These are phyloP conservation scores for Lactuca sativa DNA, from an alignment of 129 eudicot genomes.

Conservation along the genomic window DNA sequence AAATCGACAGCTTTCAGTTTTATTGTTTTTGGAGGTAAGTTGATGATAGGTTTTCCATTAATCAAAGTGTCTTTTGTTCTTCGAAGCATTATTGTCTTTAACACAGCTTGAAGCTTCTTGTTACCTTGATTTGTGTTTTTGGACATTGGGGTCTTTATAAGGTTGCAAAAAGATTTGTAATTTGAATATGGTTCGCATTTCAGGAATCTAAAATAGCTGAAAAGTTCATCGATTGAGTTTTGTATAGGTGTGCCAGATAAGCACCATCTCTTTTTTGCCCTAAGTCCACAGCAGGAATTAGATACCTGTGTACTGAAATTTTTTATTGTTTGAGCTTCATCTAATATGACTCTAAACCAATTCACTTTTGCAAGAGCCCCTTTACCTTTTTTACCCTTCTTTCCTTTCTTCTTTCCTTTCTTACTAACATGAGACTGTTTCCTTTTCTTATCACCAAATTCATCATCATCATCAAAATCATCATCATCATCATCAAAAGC, in stretches of 20 bases:
- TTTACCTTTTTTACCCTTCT: slow-evolving; percentile 61
- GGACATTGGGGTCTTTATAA: slow-evolving; percentile 62
- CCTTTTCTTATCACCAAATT: slow-evolving; percentile 47
- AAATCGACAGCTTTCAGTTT: slow-evolving; percentile 56
- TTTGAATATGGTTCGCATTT: slow-evolving; percentile 69
- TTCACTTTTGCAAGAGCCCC: slow-evolving; percentile 83
- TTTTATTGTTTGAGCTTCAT: slow-evolving; percentile 95
- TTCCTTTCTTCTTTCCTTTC: slow-evolving; percentile 29
- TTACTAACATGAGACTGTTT: slow-evolving; percentile 40
- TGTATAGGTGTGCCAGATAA: slow-evolving; percentile 98
- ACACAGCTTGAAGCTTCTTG: slow-evolving; percentile 76
- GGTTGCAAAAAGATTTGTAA: slow-evolving; percentile 54
- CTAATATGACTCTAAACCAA: slow-evolving; percentile 84
- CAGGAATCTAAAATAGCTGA: slow-evolving; percentile 87
- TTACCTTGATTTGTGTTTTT: slow-evolving; percentile 68
- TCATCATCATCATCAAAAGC: slow-evolving; percentile 72
- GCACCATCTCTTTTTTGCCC: slow-evolving; percentile 93
- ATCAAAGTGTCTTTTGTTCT: slow-evolving; percentile 87
- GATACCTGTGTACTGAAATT: slow-evolving; percentile 86
- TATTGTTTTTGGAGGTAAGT: slow-evolving; percentile 71
- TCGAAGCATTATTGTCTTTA: slow-evolving; percentile 85
- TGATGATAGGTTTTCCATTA: slow-evolving; percentile 82
- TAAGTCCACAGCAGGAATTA: slow-evolving; percentile 85
- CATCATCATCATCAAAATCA: slow-evolving; percentile 31
- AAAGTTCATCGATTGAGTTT: slow-evolving; percentile 84